Evolutionary conservation across 768 basidiomycete species (phyloP), one percentile per base, ranked within the genome.

Genomic region (Postia placenta): DNA sequence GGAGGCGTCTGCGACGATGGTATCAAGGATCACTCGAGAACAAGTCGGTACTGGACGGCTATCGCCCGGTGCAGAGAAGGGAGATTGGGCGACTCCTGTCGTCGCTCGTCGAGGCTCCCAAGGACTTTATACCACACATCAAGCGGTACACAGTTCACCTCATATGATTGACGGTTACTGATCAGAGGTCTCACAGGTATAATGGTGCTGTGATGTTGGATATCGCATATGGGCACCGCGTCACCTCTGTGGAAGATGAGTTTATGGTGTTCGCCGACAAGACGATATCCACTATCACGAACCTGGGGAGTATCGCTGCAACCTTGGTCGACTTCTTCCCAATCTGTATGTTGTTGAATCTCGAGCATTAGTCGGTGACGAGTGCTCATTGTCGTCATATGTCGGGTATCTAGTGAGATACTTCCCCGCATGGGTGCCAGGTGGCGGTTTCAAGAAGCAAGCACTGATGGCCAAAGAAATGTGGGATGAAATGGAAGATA

Each of bases 271-370:
- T 65, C 30, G 64, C 61, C 20, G 64, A 65, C 30, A 45, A 57
- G 15, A 56, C 66, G 0, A 56, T 56, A 15, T 46, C 25, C 6
- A 27, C 11, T 5, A 36, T 36, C 2, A 9, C n/a, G 3, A 61
- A 54, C 26, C 59, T 60, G 4, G 63, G 62, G 12, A 60, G 54
- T 24, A 57, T 60, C 12, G 65, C 58, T n/a, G 55, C 64, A 11
- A 57, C 62, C 46, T 55, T 67, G 20, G 64, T 67, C 17, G 66
- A 67, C 49, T 65, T 67, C 53, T 60, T 67, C 49, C 65, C 66
- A 6, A 43, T 58, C 35, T 45, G 66, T 67, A 52, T 42, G 66
- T 48, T 15, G 33, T 48, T 24, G 26, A 3, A 19, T 43, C 7
- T 6, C 6, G n/a, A n/a, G n/a, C n/a, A n/a, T 4, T n/a, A 22